Evolutionary conservation across 2,329 filamentous ascomycete species (phyloP), one percentile per base, ranked within the genome.

Genomic region (Rasamsonia emersonii): DNA sequence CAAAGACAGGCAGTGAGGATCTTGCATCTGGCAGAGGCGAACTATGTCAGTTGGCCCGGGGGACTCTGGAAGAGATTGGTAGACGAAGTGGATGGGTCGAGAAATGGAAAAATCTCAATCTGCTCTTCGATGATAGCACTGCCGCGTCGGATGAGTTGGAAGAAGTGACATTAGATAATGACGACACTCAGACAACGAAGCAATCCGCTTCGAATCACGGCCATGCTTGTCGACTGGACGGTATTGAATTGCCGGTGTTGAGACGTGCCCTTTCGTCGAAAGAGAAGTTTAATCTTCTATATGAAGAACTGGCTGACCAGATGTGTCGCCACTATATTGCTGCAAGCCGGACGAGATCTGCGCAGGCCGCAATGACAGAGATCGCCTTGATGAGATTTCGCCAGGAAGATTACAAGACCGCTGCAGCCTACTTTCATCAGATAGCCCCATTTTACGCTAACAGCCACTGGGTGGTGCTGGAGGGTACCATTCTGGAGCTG

Each of bases 351-450:
- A 70, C 69, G 0, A 81, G 93, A 45, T 83, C 85, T 5, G 79
- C 82, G 1, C 79, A 93, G 45, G 73, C 78, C 13, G 78, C 79
- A 38, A 75, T 88, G 55, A 82, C 85, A 7, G 91, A 98, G 56
- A 70, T 96, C 27, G 91, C 86, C 1, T 73, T 91, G 4, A 65
- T 95, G 30, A 88, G 89, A 48, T 91, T 80, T 45, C 75, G 82
- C 38, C 67, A 83, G 3, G 72, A 74, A 14, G 83, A 96, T 43
- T 88, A 79, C 50, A 67, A 65, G 2, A 71, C 76, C 1, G 88
- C 91, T 1, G 78, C 82, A 0, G 72, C 72, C 1, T 88, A 83
- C 49, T 91, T 98, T 47, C 74, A 81, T 46, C 72, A 78, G 27
- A 77, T 91, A 25, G 80, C 83, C 1, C 79, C 81, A 0, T 82